Evolutionary conservation across 768 basidiomycete genomes (phyloP).

Genomic region (Leccinum variicolor): DNA sequence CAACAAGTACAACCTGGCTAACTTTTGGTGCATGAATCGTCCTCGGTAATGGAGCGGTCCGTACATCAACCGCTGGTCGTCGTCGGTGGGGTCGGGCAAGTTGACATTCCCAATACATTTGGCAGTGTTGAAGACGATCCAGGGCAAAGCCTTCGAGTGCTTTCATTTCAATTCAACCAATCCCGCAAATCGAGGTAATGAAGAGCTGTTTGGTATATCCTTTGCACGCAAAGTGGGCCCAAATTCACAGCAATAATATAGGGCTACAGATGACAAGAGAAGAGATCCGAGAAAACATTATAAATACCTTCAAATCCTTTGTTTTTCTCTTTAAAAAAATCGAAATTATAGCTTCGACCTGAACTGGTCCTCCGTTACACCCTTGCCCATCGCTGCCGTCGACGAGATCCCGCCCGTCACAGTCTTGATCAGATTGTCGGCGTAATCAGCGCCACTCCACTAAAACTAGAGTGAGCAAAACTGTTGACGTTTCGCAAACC

Average conservation of each 20-base stretch:
- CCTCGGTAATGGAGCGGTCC: no score
- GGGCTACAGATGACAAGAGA: background rate
- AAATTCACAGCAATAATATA: no score
- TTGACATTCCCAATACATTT: no score
- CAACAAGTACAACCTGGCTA: conserved; percentile 84
- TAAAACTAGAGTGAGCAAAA: conserved; percentile 32
- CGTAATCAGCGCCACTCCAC: conserved; percentile 96
- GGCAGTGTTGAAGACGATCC: no score
- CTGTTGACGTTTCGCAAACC: background rate
- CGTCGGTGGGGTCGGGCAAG: no score
- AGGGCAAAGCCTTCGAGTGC: no score
- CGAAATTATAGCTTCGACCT: conserved; percentile 39
- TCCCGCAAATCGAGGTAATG: no score
- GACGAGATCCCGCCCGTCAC: conserved; percentile 97
- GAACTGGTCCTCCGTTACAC: conserved; percentile 92
- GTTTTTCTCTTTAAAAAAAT: background rate
- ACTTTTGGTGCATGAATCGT: conserved; percentile 69
- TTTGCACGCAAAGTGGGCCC: no score
- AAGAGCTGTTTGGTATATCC: no score
- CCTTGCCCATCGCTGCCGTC: conserved; percentile 98
- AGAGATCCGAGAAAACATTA: background rate
- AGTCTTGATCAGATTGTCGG: conserved; percentile 88
- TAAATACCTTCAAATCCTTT: background rate
- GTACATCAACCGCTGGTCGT: no score
- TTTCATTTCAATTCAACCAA: no score